phyloP scores from a whole-genome alignment of 2,329 filamentous ascomycete genomes.

The Samsoniella hepiali region DNA sequence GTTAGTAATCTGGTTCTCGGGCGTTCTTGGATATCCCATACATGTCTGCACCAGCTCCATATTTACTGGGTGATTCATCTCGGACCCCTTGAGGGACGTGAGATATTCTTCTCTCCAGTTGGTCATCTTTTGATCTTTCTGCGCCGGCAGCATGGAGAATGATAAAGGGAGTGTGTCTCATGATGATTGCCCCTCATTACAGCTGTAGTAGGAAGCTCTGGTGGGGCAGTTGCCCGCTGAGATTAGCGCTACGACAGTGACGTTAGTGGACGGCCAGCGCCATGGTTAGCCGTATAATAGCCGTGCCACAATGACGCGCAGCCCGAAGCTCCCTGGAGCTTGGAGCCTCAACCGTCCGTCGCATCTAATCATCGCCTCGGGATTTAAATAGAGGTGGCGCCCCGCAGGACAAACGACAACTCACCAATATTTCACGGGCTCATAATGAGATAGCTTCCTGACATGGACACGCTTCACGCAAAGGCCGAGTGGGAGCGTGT shows the following conservation, averaged over 20 bases:
- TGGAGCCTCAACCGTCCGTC: neutral
- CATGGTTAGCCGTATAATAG: conserved; percentile 13
- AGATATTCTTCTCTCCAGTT: conserved; percentile 83
- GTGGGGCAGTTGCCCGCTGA: neutral
- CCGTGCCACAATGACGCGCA: conserved; percentile 11
- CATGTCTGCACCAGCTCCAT: conserved; percentile 74
- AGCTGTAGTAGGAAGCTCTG: neutral
- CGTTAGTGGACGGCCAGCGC: neutral
- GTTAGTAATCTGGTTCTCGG: conserved; percentile 22
- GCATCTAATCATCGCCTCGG: neutral
- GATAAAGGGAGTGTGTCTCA: neutral
- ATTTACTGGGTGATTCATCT: conserved; percentile 60
- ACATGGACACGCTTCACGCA: conserved; percentile 60
- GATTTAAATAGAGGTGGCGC: neutral
- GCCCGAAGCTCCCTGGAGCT: conserved; percentile 2
- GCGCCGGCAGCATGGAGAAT: neutral
- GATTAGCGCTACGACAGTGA: neutral
- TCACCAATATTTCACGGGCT: neutral
- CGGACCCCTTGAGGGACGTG: conserved; percentile 68
- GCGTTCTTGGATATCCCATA: conserved; percentile 39
- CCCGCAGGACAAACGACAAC: neutral
- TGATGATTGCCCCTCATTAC: neutral
- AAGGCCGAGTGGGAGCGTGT: conserved; percentile 93
- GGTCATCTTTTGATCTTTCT: conserved; percentile 41
- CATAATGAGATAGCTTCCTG: conserved; percentile 31